These are phyloP conservation scores for Suillus ampliporus DNA, from an alignment of 768 basidiomycete genomes.

Conservation along the genomic window DNA sequence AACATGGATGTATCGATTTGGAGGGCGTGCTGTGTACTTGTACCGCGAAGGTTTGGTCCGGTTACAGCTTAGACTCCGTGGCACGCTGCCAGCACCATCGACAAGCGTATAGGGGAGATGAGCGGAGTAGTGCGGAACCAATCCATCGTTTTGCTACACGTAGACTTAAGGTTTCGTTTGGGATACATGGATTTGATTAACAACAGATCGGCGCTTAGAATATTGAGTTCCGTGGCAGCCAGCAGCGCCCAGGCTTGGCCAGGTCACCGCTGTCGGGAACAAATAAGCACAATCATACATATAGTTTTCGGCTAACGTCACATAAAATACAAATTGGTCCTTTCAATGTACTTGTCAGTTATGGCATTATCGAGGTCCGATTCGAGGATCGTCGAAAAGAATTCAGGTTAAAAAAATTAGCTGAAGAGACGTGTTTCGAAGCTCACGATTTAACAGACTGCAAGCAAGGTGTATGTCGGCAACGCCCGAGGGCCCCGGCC, in stretches of 20 bases:
- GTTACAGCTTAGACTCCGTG: neutral
- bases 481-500: too few species aligned
- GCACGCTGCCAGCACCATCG: neutral
- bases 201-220: neutral
- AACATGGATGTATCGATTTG: neutral
- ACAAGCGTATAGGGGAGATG: neutral
- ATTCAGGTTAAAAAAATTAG: too few species aligned
- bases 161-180: conserved; percentile 1
- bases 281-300: too few species aligned
- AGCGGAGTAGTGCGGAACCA: neutral
- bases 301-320: too few species aligned
- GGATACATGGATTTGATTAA: neutral
- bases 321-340: too few species aligned
- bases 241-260: neutral
- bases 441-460: too few species aligned
- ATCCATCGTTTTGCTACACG: neutral
- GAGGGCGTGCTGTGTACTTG: neutral
- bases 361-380: too few species aligned
- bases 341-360: too few species aligned
- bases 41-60: conserved; percentile 1
- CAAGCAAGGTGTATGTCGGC: too few species aligned
- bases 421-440: too few species aligned
- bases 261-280: too few species aligned
- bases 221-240: conserved; percentile 5
- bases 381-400: too few species aligned